Conservation (phyloP, 495 filamentous ascomycete genomes). For the Daldinia bambusicola region DNA sequence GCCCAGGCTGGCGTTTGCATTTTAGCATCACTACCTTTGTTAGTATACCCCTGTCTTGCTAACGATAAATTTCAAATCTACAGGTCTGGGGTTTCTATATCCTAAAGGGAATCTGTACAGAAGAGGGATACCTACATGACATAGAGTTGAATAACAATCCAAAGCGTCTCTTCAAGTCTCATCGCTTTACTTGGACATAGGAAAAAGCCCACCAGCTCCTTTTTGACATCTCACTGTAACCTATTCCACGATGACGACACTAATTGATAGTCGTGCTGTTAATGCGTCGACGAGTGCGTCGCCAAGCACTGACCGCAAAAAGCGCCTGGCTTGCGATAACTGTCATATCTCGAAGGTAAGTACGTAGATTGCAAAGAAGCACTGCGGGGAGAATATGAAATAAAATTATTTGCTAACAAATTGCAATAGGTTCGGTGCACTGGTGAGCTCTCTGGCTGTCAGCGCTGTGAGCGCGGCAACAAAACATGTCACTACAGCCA, state of each 20-base stretch:
- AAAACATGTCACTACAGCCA: neutral
- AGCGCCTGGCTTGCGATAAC: conserved; percentile 1
- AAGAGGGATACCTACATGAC: neutral
- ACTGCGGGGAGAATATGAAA: neutral
- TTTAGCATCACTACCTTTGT: neutral
- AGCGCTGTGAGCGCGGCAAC: neutral
- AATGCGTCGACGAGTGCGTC: neutral
- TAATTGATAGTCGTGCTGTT: neutral
- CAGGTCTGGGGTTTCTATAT: neutral
- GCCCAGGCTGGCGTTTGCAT: neutral
- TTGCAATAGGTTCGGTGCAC: conserved; percentile 1
- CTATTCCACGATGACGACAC: neutral
- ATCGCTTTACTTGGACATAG: neutral
- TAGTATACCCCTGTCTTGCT: neutral
- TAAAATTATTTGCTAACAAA: neutral
- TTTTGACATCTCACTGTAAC: neutral
- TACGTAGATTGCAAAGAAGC: neutral
- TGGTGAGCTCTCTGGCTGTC: neutral
- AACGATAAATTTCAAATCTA: neutral
- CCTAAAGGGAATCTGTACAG: neutral
- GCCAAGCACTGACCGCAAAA: conserved; percentile 1
- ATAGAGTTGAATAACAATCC: neutral
- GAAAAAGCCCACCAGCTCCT: neutral
- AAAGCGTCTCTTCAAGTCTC: neutral
- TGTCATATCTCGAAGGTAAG: conserved; percentile 1